Evolutionary conservation across 1,284 basidiomycete species (phyloP).

Genomic region (Ustilago xerochloae): DNA sequence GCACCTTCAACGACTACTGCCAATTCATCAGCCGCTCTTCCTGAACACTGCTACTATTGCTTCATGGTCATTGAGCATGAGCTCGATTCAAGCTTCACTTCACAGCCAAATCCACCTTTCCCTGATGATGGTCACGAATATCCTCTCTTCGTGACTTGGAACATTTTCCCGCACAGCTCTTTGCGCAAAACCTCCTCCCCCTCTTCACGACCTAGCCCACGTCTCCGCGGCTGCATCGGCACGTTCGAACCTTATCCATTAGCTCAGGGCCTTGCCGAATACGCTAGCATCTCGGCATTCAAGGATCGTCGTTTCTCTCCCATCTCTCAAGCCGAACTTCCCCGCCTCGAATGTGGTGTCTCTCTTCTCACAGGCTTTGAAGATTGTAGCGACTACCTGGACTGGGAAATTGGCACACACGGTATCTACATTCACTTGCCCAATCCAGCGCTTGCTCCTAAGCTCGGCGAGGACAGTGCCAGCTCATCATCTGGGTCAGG

Average conservation of each 20-base stretch:
- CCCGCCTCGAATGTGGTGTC: constrained; percentile 84
- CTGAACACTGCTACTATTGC: constrained; percentile 71
- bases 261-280: constrained; percentile 82
- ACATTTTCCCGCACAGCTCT: constrained; percentile 71
- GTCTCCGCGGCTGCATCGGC: constrained; percentile 92
- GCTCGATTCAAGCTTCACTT: constrained; percentile 46
- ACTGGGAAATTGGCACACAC: constrained; percentile 91
- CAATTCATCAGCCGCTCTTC: constrained; percentile 25
- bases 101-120: constrained; percentile 20
- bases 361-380: constrained; percentile 94
- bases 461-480: constrained; percentile 72
- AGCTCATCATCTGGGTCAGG: constrained; percentile 74
- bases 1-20: constrained; percentile 2
- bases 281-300: constrained; percentile 77
- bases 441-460: constrained; percentile 75
- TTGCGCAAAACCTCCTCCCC: constrained; percentile 43
- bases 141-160: constrained; percentile 97
- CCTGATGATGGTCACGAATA: constrained; percentile 64
- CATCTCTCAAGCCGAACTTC: constrained; percentile 81
- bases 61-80: constrained; percentile 71
- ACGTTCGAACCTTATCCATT: constrained; percentile 85
- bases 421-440: constrained; percentile 90
- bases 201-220: constrained; percentile 73
- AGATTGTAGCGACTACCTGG: constrained; percentile 82
- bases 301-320: constrained; percentile 73